Evolutionary conservation across 176 grass and related monocot species (phyloP).

Genomic region (Rhipidocladum racemiflorum): DNA sequence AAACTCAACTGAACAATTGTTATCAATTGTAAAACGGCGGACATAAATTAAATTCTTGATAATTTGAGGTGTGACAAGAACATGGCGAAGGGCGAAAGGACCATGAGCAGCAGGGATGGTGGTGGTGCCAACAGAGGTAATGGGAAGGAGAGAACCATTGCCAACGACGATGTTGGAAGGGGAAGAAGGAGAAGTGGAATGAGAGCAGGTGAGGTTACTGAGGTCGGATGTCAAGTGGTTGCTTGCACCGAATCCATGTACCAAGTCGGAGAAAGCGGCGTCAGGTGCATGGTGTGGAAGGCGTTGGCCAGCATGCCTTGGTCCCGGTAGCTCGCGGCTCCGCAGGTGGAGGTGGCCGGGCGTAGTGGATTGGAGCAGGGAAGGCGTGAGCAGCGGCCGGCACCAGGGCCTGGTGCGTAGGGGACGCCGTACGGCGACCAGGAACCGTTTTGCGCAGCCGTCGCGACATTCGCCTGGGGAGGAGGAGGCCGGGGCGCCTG

Average conservation of each 20-base stretch:
- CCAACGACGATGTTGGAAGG: background rate
- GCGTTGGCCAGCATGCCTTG: background rate
- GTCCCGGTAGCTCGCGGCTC: too few species aligned
- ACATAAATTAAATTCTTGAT: too few species aligned
- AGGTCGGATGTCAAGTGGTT: background rate
- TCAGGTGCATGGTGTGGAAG: background rate
- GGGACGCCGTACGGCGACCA: too few species aligned
- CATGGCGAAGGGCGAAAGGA: background rate
- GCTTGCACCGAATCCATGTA: background rate
- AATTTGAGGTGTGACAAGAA: too few species aligned
- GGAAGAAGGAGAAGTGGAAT: background rate
- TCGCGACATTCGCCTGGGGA: too few species aligned
- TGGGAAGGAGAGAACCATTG: background rate
- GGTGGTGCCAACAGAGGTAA: background rate
- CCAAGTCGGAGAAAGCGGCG: background rate
- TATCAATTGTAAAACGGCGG: background rate
- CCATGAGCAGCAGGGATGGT: background rate
- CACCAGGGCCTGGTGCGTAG: too few species aligned
- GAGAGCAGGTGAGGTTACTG: too few species aligned
- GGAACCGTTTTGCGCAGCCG: too few species aligned
- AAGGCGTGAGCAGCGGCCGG: too few species aligned
- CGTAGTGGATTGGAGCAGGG: too few species aligned
- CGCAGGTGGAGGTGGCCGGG: too few species aligned
- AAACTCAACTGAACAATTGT: background rate
- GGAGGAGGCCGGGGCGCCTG: too few species aligned